Evolutionary conservation across 768 basidiomycete genomes (phyloP), one percentile per base, ranked within the genome.

Genomic region (Podaxis sp.): DNA sequence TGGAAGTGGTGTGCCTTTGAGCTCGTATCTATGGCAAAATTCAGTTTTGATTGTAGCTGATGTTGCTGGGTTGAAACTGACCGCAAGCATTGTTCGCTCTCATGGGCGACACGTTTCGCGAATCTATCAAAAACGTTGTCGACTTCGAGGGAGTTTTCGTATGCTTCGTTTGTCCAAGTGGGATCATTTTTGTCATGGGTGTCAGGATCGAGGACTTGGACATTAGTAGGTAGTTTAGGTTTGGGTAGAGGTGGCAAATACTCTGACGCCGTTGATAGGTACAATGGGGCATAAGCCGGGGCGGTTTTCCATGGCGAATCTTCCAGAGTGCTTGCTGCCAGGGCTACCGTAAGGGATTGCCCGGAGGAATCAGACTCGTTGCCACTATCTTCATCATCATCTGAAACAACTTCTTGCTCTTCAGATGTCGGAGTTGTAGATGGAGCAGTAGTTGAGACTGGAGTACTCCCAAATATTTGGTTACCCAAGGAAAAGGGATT

Each of bases 51-150:
- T 22, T 8, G 54, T 11, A 33, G 27, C 46, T 19, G 12, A 40
- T 27, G 17, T 55, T 37, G 25, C 3, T 51, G 41, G 54, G 4
- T 64, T 61, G 38, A 46, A 24, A 78, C 85, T 55, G 61, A 95
- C 94, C 96, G 82, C 53, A 98, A 77, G 66, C 95, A 96, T 72
- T 98, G 96, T 66, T 89, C 84, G 25, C 88, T 87, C 69, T 89
- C 87, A 64, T 83, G 79, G 43, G 75, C 79, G 11, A 93, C 84
- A 37, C 94, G 80, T 68, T 85, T 85, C 56, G 85, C 85, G 70
- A 97, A 98, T 17, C 85, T 81, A 67, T 95, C 90, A 71, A 98
- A 98, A 2, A 93, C 85, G 59, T 87, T 86, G 73, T 98, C 96
- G 47, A 92, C 79, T 50, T 89, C 79, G 53, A 90, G 70, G 13